phyloP scores from a whole-genome alignment of 306 rosid species.

The Datisca glomerata region DNA sequence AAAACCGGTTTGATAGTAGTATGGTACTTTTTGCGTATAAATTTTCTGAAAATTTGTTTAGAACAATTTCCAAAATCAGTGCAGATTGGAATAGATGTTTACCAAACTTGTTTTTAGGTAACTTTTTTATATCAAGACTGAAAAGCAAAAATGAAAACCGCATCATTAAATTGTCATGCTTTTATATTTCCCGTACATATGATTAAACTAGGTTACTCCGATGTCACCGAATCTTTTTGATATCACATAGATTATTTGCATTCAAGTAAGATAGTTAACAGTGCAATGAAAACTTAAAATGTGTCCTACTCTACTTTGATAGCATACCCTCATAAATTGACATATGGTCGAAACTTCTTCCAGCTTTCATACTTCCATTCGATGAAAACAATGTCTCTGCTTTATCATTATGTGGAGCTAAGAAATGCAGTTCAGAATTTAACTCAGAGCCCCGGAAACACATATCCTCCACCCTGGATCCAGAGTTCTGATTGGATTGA shows the following conservation, averaged over 20 bases:
- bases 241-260: background rate
- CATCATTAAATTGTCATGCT: too few relatives aligned
- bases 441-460: conserved; percentile 59
- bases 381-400: conserved; percentile 41
- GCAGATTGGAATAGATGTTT: too few relatives aligned
- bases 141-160: too few relatives aligned
- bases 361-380: conserved; percentile 31
- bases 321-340: conserved; percentile 60
- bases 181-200: background rate
- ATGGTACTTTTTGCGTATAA: too few relatives aligned
- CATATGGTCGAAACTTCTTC: conserved; percentile 36
- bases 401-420: conserved; percentile 38
- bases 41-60: too few relatives aligned
- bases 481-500: conserved; percentile 37
- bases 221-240: too few relatives aligned
- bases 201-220: too few relatives aligned
- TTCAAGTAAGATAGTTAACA: background rate
- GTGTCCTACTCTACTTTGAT: conserved; percentile 30
- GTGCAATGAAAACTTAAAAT: background rate
- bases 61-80: too few relatives aligned
- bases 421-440: conserved; percentile 53
- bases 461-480: conserved; percentile 39
- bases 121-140: too few relatives aligned
- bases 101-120: too few relatives aligned
- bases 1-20: too few relatives aligned